A percentile compares a stretch with the other conserved stretches of the same genome.
phyloP scores from a whole-genome alignment of 1,284 basidiomycete species.

The Spongispora temasekensis region DNA sequence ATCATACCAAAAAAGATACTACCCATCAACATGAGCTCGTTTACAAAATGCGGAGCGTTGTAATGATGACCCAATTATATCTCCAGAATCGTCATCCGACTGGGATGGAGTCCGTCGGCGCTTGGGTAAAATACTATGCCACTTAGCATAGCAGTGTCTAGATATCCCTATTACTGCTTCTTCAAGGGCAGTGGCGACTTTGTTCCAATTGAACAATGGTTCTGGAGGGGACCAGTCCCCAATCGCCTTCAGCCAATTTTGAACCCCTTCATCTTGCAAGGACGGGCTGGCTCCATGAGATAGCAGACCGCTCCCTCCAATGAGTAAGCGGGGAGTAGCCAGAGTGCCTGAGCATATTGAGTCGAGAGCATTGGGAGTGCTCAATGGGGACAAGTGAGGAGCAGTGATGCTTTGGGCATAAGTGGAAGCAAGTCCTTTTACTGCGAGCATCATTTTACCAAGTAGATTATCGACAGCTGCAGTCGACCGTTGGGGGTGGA shows the following conservation, averaged over 20 bases:
- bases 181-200: neutral
- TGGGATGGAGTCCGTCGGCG: neutral
- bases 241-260: neutral
- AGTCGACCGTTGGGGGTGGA: neutral
- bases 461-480: neutral
- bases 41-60: neutral
- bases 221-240: neutral
- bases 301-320: neutral
- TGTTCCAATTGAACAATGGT: neutral
- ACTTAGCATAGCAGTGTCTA: neutral
- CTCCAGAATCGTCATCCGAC: neutral
- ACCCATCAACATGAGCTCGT: neutral
- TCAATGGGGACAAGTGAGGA: neutral
- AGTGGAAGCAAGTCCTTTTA: neutral
- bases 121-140: neutral
- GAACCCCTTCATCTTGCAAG: neutral
- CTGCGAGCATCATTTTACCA: neutral
- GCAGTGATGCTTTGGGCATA: neutral
- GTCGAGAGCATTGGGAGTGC: neutral
- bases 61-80: neutral
- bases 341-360: no score
- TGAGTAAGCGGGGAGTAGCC: no score
- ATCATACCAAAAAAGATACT: neutral
- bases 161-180: neutral
- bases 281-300: neutral